A percentile compares a stretch with the other conserved stretches of the same genome.
These are phyloP conservation scores for Claviceps monticola DNA, from an alignment of 2,329 filamentous ascomycete species.

Conservation along the genomic window DNA sequence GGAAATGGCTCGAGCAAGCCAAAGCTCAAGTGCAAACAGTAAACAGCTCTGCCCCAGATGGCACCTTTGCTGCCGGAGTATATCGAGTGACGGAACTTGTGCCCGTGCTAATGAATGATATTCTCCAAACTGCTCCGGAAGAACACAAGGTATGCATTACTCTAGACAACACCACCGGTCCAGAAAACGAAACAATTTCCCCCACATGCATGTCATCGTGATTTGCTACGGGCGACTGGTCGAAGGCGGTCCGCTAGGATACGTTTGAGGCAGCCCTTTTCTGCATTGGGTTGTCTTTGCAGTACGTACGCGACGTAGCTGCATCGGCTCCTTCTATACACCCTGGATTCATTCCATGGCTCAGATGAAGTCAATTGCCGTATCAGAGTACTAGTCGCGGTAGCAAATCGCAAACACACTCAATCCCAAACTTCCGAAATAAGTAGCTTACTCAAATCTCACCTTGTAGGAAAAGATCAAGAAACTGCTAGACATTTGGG, in stretches of 20 bases:
- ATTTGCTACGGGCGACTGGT: neutral
- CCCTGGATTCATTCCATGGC: neutral
- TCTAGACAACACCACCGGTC: conserved; percentile 1
- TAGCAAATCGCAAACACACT: conserved; percentile 11
- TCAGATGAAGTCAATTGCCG: neutral
- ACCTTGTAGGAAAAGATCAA: conserved; percentile 74
- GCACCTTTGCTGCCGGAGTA: conserved; percentile 88
- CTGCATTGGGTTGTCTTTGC: neutral
- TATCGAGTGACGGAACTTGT: conserved; percentile 93
- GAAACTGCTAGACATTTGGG: conserved; percentile 96
- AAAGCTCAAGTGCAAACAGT: conserved; percentile 72
- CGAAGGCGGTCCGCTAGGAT: neutral
- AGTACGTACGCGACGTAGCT: neutral
- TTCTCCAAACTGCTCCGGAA: conserved; percentile 72
- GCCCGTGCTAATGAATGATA: conserved; percentile 89
- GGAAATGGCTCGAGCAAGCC: conserved; percentile 95
- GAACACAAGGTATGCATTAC: conserved; percentile 85
- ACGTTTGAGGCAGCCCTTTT: neutral
- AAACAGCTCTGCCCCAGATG: conserved; percentile 69
- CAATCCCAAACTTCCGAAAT: conserved; percentile 8
- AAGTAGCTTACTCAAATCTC: conserved; percentile 26
- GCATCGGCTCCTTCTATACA: neutral
- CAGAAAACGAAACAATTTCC: neutral
- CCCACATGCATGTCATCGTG: neutral
- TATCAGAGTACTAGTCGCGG: conserved; percentile 10